Evolutionary conservation across 495 filamentous ascomycete genomes (phyloP), one percentile per base, ranked within the genome.

Genomic region (Collariella sp.): DNA sequence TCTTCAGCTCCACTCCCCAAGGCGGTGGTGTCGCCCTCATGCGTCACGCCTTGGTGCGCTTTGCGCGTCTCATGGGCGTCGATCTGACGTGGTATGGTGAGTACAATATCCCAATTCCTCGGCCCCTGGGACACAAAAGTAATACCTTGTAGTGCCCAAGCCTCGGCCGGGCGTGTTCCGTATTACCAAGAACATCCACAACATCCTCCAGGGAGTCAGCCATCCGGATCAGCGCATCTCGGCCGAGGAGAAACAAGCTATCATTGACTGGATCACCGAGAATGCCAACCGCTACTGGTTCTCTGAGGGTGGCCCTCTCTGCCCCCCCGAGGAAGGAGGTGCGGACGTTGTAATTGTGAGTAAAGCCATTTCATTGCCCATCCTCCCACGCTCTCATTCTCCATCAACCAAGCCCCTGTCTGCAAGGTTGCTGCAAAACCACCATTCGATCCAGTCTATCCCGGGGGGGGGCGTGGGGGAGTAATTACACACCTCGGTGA

Each of bases 141-240:
- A 41, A 61, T 54, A 52, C 13, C n/a, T 15, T 29, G 22, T 44
- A 77, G 89, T 94, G 3, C 89, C 89, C 5, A 90, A 89, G 62
- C 89, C 89, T 16, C 83, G 84, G 33, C 88, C 88, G 0, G 86
- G 84, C 16, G 85, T 91, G 15, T 95, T 94, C 68, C 80, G 87
- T 33, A 84, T 89, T 54, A 95, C 89, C 51, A 95, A 95, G 70
- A 90, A 83, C 44, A 87, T 89, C 59, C 89, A 95, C 77, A 95
- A 95, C 64, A 93, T 93, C 61, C 82, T 95, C 3, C 89, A 95
- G 72, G 89, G 89, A 18, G 87, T 91, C 22, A 79, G 81, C 29
- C 70, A 76, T 23, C 79, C 81, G 0, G 74, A 76, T 1, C 79
- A 86, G 48, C 79, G 82, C 10, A 72, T 93, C 16, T 79, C 72